Evolutionary conservation across 371 early-diverging fungal genomes (phyloP).

Genomic region (Mucor velutinosus): DNA sequence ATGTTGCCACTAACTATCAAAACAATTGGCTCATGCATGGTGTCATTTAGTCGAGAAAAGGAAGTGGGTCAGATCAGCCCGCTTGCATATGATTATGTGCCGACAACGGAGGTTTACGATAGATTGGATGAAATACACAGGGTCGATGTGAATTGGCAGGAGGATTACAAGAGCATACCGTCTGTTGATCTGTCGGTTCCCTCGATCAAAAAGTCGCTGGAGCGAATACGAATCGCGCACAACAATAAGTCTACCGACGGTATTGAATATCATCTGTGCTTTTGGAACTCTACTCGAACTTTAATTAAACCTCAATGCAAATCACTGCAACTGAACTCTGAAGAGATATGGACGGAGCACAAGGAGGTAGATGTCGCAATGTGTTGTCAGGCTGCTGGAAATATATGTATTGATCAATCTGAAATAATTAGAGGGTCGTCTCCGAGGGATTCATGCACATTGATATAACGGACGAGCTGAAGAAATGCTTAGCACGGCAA

Average conservation of each 20-base stretch:
- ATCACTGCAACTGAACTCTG: constrained; percentile 7
- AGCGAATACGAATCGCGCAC: constrained; percentile 6
- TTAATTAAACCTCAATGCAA: constrained; percentile 24
- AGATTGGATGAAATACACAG: constrained; percentile 22
- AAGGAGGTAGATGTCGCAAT: constrained; percentile 1
- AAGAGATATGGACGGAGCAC: constrained; percentile 15
- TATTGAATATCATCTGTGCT: constrained; percentile 22
- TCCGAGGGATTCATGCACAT: constrained; percentile 31
- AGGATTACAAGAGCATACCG: not conserved
- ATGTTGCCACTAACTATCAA: not conserved
- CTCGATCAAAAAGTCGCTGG: constrained; percentile 15
- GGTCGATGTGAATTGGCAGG: constrained; percentile 19
- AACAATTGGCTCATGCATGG: not conserved
- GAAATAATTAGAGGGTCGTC: constrained; percentile 5
- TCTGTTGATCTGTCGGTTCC: constrained; percentile 11
- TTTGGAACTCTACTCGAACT: constrained; percentile 28
- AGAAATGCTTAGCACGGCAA: not conserved
- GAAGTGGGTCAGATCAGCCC: constrained; percentile 11
- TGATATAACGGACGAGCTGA: constrained; percentile 13
- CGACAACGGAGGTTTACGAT: constrained; percentile 28
- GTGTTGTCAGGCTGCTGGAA: not conserved
- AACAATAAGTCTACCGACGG: not conserved
- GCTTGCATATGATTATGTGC: constrained; percentile 27
- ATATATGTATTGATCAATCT: not conserved
- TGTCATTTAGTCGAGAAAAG: constrained; percentile 15